Percentiles rank a stretch among this genome's conserved stretches.
These are phyloP conservation scores for Syzygium syzygioides DNA, from an alignment of 441 rosid species.

Conservation along the genomic window DNA sequence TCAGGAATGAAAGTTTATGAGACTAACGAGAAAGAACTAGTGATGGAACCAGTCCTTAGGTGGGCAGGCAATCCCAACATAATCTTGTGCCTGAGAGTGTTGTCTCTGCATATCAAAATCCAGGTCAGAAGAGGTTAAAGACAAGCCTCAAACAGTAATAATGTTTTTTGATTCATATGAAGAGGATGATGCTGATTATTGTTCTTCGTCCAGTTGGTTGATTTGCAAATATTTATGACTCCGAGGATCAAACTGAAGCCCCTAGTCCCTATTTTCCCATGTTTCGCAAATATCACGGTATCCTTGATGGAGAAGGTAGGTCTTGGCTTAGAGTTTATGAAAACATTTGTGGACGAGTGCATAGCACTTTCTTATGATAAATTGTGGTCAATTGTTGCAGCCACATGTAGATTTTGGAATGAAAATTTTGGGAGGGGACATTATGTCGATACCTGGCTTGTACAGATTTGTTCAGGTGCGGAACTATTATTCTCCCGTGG, in stretches of 20 bases:
- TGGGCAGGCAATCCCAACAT: slow-evolving; percentile 7
- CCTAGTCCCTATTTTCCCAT: slow-evolving; percentile 86
- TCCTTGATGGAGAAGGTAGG: slow-evolving; percentile 68
- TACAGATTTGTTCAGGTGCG: slow-evolving; percentile 89
- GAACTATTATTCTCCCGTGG: slow-evolving; percentile 30
- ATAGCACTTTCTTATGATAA: background rate
- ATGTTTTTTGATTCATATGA: slow-evolving; percentile 3
- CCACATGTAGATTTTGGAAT: slow-evolving; percentile 90
- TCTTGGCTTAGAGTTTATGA: background rate
- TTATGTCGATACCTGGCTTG: slow-evolving; percentile 92
- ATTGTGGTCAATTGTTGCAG: slow-evolving; percentile 33
- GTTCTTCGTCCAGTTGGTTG: slow-evolving; percentile 55
- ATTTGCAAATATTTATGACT: slow-evolving; percentile 52
- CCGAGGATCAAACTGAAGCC: slow-evolving; percentile 79
- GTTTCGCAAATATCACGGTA: slow-evolving; percentile 61
- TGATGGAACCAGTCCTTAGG: background rate
- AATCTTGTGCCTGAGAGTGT: background rate
- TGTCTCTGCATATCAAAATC: slow-evolving; percentile 14
- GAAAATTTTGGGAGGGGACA: slow-evolving; percentile 78
- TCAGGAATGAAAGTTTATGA: slow-evolving; percentile 3
- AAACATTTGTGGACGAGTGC: background rate
- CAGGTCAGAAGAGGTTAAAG: slow-evolving; percentile 54
- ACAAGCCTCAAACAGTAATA: slow-evolving; percentile 1
- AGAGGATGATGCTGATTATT: slow-evolving; percentile 8
- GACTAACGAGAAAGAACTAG: slow-evolving; percentile 3